These are phyloP conservation scores for Daedaleopsis sinensis DNA, from an alignment of 768 basidiomycete genomes.

Conservation along the genomic window DNA sequence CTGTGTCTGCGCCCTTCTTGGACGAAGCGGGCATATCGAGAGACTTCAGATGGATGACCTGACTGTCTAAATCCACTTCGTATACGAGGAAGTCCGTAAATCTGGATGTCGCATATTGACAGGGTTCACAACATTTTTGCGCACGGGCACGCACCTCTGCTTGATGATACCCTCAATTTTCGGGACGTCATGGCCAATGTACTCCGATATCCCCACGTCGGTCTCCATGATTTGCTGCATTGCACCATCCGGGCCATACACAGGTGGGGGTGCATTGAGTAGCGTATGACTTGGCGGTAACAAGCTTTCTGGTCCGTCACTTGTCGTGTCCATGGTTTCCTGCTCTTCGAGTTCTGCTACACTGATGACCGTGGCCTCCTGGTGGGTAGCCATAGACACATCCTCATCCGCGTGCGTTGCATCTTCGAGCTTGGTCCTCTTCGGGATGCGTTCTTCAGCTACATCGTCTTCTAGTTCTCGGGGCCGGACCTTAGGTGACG, in stretches of 20 bases:
- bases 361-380: constrained; percentile 14
- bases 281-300: constrained; percentile 78
- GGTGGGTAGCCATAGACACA: constrained; percentile 18
- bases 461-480: constrained; percentile 28
- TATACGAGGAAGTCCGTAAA: constrained; percentile 97
- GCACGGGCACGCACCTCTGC: constrained; percentile 66
- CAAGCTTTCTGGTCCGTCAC: constrained; percentile 25
- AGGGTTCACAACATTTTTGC: no score
- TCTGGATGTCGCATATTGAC: constrained; percentile 41
- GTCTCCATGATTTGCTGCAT: constrained; percentile 67
- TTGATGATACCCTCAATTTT: constrained; percentile 94
- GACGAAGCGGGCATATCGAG: constrained; percentile 69
- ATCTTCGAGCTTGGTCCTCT: constrained; percentile 40
- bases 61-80: constrained; percentile 83
- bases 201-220: constrained; percentile 91
- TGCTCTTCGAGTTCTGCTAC: constrained; percentile 15
- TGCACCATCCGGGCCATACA: constrained; percentile 49
- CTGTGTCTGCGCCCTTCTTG: constrained; percentile 39
- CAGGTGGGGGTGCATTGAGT: constrained; percentile 59
- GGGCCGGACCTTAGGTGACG: constrained; percentile 20
- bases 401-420: constrained; percentile 16
- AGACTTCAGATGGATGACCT: constrained; percentile 80
- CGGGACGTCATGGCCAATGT: constrained; percentile 68
- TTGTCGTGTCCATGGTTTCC: constrained; percentile 5
- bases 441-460: constrained; percentile 34